Evolutionary conservation across 2,329 filamentous ascomycete genomes (phyloP).

Genomic region (Clarireedia sp.): DNA sequence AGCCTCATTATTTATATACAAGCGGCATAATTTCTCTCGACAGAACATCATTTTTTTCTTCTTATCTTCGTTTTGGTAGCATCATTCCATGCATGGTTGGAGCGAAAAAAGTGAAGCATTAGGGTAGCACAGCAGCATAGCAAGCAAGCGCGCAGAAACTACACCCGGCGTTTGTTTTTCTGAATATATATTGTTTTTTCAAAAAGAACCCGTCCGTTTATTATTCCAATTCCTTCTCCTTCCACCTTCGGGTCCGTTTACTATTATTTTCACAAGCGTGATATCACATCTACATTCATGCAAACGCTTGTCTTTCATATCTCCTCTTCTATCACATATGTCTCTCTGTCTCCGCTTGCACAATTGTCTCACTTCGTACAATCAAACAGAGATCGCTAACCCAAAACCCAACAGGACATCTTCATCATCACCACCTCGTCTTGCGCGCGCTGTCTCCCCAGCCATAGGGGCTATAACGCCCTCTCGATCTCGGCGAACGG

Average conservation of each 20-base stretch:
- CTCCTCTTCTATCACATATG: background rate
- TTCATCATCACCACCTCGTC: conserved; percentile 62
- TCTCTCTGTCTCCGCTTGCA: background rate
- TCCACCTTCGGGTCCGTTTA: background rate
- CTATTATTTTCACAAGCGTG: background rate
- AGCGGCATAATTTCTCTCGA: background rate
- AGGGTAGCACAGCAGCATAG: conserved; percentile 18
- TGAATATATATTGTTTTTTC: background rate
- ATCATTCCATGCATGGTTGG: background rate
- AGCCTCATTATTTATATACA: background rate
- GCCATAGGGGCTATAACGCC: conserved; percentile 58
- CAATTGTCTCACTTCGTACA: no score
- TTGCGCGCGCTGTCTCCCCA: conserved; percentile 58
- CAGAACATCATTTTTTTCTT: background rate
- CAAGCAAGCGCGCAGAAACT: conserved; percentile 8
- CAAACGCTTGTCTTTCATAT: background rate
- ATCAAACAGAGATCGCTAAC: no score
- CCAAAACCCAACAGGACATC: conserved; percentile 42
- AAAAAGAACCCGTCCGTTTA: background rate
- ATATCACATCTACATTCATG: background rate
- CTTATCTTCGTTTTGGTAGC: background rate
- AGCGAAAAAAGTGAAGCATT: conserved; percentile 1
- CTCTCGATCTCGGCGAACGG: conserved; percentile 48
- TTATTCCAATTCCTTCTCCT: background rate
- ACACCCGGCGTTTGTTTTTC: conserved; percentile 13